Evolutionary conservation across 169 alveolate genomes (phyloP), one percentile per base, ranked within the genome.

Genomic region (Cryptosporidium felis): DNA sequence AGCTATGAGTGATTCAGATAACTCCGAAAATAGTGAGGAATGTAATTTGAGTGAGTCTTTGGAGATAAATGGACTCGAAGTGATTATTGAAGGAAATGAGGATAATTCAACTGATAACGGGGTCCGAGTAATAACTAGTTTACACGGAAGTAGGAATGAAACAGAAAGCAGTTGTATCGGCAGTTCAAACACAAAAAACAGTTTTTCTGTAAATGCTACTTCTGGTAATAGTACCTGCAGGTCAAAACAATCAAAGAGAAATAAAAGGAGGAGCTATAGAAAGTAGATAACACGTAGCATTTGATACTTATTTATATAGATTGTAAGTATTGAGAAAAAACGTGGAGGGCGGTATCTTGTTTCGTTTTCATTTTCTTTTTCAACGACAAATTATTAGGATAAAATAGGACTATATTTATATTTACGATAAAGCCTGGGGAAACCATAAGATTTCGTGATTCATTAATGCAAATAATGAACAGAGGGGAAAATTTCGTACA

Each of bases 221-320:
- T 46, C 63, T 0, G 62, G 45, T 3, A 10, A 14, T 46, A 65
- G 28, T n/a, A 65, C 62, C n/a, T 46, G 49, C 36, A 61, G 62
- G 8, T 46, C 81, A 21, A 65, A 44, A 30, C 53, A 65, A 3
- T 45, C 60, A 23, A 65, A 49, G 41, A 65, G 32, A 49, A 23
- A 44, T 14, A 62, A 62, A 21, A 65, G 81, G 47, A 65, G 62
- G 30, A 65, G 62, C 34, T 49, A 65, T 36, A 45, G 62, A 28
- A 65, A 30, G 42, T 65, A 18, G 49, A n/a, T n/a, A n/a, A n/a
- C n/a, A n/a, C n/a, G n/a, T n/a, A n/a, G n/a, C n/a, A n/a, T n/a
- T n/a, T n/a, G n/a, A n/a, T n/a, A n/a, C n/a, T n/a, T n/a, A n/a
- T n/a, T n/a, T n/a, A n/a, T n/a, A n/a, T n/a, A n/a, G n/a, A n/a